Percentiles rank a stretch among this genome's conserved stretches.
These are phyloP conservation scores for Sporodiniella umbellata DNA, from an alignment of 371 early-diverging fungal genomes.

Conservation along the genomic window DNA sequence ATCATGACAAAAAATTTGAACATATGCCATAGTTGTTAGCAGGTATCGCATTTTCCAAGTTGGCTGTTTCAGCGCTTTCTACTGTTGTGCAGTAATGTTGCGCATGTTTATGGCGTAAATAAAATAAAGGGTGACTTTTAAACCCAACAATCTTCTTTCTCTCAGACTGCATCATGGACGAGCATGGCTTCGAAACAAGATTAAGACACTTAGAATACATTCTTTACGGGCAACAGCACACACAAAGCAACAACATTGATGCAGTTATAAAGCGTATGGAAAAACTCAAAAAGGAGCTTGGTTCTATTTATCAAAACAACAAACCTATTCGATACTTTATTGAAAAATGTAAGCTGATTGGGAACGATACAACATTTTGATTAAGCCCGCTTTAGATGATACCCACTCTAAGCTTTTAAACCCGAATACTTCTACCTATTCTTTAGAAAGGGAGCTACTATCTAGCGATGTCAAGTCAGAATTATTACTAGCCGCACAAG, in stretches of 20 bases:
- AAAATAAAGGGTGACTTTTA: too few relatives aligned
- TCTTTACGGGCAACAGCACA: constrained; percentile 25
- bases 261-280: constrained; percentile 23
- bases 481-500: constrained; percentile 50
- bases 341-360: constrained; percentile 43
- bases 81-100: too few relatives aligned
- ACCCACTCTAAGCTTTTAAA: constrained; percentile 43
- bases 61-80: constrained; percentile 8
- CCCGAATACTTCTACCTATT: constrained; percentile 39
- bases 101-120: too few relatives aligned
- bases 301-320: constrained; percentile 30
- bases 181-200: constrained; percentile 44
- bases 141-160: not conserved
- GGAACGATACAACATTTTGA: not conserved
- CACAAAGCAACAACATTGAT: constrained; percentile 3
- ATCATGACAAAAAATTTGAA: constrained; percentile 7
- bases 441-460: constrained; percentile 50
- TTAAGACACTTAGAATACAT: constrained; percentile 44
- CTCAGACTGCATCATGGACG: constrained; percentile 29
- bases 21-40: constrained; percentile 4
- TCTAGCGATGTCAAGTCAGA: constrained; percentile 55
- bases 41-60: constrained; percentile 8
- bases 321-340: constrained; percentile 52
- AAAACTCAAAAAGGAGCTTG: constrained; percentile 25
- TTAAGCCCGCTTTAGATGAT: constrained; percentile 26